Conservation (phyloP, 1,139 yeast genomes). For the Lodderomyces margitis region DNA sequence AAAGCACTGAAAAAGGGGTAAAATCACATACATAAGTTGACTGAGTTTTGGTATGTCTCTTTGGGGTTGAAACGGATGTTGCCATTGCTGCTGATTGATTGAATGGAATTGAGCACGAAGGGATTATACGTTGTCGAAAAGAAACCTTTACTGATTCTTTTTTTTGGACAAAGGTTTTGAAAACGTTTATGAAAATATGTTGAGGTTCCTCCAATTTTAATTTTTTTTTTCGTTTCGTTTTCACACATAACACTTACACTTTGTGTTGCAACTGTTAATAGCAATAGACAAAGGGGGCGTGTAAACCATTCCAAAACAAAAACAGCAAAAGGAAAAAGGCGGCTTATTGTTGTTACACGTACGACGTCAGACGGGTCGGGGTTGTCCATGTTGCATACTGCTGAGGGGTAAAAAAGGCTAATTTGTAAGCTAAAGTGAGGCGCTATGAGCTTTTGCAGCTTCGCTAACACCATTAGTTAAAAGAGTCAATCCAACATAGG, state of each 20-base stretch:
- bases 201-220: too few species aligned
- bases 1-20: slow-evolving; percentile 3
- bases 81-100: slow-evolving; percentile 7
- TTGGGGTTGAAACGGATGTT: slow-evolving; percentile 20
- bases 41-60: slow-evolving; percentile 75
- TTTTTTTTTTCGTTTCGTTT: neutral
- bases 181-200: too few species aligned
- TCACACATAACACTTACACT: too few species aligned
- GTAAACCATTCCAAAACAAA: neutral
- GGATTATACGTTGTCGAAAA: neutral
- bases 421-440: too few species aligned
- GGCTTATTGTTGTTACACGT: neutral
- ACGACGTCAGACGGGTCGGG: too few species aligned
- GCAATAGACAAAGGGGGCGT: neutral
- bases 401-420: too few species aligned
- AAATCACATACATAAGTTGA: slow-evolving; percentile 54
- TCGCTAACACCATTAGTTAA: too few species aligned
- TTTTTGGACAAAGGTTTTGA: too few species aligned
- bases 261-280: too few species aligned
- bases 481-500: too few species aligned
- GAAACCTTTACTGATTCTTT: neutral
- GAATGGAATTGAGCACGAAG: neutral
- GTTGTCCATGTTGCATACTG: too few species aligned
- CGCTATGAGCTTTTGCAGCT: too few species aligned
- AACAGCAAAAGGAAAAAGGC: neutral